These are phyloP conservation scores for Debaryomyces sp. DNA, from an alignment of 1,139 yeast species.

Conservation along the genomic window DNA sequence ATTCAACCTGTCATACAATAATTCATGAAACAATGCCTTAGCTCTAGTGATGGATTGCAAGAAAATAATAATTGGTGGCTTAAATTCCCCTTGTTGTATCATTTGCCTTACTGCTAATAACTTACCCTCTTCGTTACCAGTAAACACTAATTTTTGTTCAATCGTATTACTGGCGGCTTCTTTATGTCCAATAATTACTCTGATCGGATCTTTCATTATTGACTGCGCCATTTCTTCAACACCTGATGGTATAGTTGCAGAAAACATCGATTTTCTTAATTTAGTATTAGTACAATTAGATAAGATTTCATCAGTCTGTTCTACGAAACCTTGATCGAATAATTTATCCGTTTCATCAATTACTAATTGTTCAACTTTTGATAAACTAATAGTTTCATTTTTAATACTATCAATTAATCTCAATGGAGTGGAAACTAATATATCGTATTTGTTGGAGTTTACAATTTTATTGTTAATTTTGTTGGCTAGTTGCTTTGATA, in stretches of 20 bases:
- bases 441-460: constrained; percentile 68
- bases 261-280: constrained; percentile 75
- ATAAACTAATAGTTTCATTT: constrained; percentile 57
- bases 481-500: constrained; percentile 76
- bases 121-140: constrained; percentile 96
- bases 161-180: constrained; percentile 88
- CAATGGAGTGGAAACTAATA: constrained; percentile 85
- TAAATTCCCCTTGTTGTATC: constrained; percentile 81
- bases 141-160: constrained; percentile 80
- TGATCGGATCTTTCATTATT: constrained; percentile 82
- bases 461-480: constrained; percentile 65
- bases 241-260: constrained; percentile 94
- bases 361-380: constrained; percentile 69
- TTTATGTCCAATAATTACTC: constrained; percentile 89
- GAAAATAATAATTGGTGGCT: constrained; percentile 92
- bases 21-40: constrained; percentile 89
- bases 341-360: constrained; percentile 97
- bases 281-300: constrained; percentile 60
- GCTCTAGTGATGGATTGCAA: constrained; percentile 93
- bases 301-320: constrained; percentile 86
- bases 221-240: constrained; percentile 87
- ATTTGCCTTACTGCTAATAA: constrained; percentile 87
- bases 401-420: constrained; percentile 80
- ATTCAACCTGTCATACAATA: constrained; percentile 84
- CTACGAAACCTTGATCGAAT: constrained; percentile 87